Conservation (phyloP, 2,329 filamentous ascomycete species). For the Pyricularia pennisetigena region DNA sequence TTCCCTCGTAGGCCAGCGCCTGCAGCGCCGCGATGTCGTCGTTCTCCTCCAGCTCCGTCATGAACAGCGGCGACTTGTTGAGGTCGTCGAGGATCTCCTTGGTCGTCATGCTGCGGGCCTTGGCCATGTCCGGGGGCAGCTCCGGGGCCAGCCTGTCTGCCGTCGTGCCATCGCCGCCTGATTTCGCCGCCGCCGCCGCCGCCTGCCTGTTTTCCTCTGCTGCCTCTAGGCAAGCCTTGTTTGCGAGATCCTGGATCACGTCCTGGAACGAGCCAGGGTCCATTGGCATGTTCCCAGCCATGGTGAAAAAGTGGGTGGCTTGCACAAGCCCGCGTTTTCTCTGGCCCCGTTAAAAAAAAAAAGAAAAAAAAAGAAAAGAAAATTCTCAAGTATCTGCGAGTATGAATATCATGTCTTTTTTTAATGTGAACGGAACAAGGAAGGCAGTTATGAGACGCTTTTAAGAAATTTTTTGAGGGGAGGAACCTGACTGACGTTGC, state of each 20-base stretch:
- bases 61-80: conserved; percentile 72
- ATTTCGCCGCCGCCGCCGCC: not conserved
- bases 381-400: not conserved
- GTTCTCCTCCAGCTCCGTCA: conserved; percentile 88
- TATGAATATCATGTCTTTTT: not conserved
- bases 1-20: conserved; percentile 88
- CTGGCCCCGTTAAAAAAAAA: not conserved
- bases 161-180: not conserved
- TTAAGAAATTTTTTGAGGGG: not conserved
- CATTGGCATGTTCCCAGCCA: not conserved
- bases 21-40: conserved; percentile 76
- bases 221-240: not conserved
- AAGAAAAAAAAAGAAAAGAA: too few species aligned
- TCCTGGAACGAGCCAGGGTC: conserved; percentile 9
- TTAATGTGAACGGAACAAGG: not conserved
- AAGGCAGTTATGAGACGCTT: not conserved
- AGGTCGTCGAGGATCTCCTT: conserved; percentile 48
- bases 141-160: conserved; percentile 21
- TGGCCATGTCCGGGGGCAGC: conserved; percentile 34
- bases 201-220: not conserved
- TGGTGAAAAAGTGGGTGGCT: not conserved
- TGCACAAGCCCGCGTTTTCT: not conserved
- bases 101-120: conserved; percentile 33
- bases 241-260: conserved; percentile 9
- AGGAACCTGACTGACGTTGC: not conserved